These are phyloP conservation scores for Dorcoceras hygrometricum DNA, from an alignment of 257 asterid species.

Conservation along the genomic window DNA sequence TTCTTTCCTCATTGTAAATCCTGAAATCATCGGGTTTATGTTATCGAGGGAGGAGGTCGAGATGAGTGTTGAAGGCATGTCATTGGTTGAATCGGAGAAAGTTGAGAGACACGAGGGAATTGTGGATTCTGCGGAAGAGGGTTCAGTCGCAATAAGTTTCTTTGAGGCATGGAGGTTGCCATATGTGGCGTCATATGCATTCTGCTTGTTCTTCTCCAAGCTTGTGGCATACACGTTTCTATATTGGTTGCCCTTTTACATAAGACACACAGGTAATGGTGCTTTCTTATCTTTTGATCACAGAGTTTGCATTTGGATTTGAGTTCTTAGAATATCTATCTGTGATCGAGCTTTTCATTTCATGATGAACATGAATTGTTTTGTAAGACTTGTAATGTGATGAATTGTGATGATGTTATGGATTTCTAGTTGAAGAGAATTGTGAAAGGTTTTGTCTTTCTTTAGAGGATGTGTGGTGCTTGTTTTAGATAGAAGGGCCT, in stretches of 20 bases:
- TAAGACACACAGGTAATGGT: conserved; percentile 74
- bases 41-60: conserved; percentile 46
- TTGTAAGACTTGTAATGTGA: background rate
- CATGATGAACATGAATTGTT: background rate
- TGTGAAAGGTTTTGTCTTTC: background rate
- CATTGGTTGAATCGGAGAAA: conserved; percentile 51
- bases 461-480: background rate
- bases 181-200: conserved; percentile 72
- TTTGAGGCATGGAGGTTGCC: conserved; percentile 91
- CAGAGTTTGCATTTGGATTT: conserved; percentile 13
- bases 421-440: background rate
- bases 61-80: conserved; percentile 59
- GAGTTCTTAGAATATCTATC: background rate
- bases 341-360: background rate
- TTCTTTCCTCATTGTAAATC: conserved; percentile 71
- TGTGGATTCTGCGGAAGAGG: conserved; percentile 33
- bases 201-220: conserved; percentile 92
- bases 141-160: conserved; percentile 68
- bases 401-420: background rate
- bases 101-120: conserved; percentile 34
- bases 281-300: background rate
- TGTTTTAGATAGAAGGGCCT: background rate
- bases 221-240: conserved; percentile 92
- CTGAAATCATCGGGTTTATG: conserved; percentile 61
- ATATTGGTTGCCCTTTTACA: conserved; percentile 96